Base-by-base conservation (phyloP, 805 yeast species). In the Saccharomycopsis javanensis region DNA sequence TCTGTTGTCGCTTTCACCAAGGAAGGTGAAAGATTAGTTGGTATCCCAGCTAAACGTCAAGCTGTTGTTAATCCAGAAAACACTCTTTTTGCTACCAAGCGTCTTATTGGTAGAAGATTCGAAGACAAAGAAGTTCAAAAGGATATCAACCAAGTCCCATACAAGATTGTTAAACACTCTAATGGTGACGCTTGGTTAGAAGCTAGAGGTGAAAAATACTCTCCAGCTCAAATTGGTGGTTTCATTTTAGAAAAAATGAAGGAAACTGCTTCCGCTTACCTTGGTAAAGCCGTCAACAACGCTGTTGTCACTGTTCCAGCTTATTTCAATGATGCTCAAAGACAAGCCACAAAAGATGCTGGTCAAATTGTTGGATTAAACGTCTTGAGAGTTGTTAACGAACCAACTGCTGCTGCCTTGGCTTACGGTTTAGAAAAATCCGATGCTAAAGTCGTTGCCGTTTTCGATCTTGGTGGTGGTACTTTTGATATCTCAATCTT, bases 391-490 rank as follows among this genome's bases (percentile, higher is more conserved):
- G 95, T 86, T 63, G 94, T 86, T 63, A 86, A 86, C 78, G 95
- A 86, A 79, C 95, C 95, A 67, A 86, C 94, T 63, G 94, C 94
- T 62, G 94, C 97, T 63, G 96, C 97, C 62, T 78, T 89, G 68
- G 97, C 97, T 63, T 89, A 89, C 75, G 97, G 97, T 77, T 79
- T 89, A 68, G 96, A 89, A 77, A 86, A 86, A 78, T 66, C 75
- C 42, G 84, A 80, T 65, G 79, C 83, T 69, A 85, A 83, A 75
- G 86, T 86, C 62, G 96, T 90, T 67, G 97, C 97, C 62, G 97
- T 90, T 64, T 90, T 91, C 78, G 97, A 90, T 77, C 81, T 90
- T 70, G 97, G 97, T 83, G 97, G 97, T 75, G 97, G 97, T 83
- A 90, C 97, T 68, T 90, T 90, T 72, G 97, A 90, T 86, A 86